Percentiles rank a stretch among this genome's conserved stretches.
phyloP scores from a whole-genome alignment of 1,139 yeast genomes.

The Scheffersomyces parashehatae region DNA sequence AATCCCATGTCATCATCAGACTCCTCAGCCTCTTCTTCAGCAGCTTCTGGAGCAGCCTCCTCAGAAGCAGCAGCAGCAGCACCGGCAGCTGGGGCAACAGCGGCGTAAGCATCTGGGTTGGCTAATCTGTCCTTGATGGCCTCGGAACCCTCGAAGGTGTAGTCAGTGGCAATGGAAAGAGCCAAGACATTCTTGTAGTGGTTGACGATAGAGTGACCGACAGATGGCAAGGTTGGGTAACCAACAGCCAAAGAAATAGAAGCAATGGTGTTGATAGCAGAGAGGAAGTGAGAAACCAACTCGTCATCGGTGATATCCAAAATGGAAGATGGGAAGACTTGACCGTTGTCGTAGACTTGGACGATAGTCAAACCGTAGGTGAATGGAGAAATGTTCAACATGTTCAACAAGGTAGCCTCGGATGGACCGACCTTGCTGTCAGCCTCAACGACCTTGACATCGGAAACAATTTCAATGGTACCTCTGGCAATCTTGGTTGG shows the following conservation, averaged over 20 bases:
- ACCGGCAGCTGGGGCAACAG: slow-evolving; percentile 95
- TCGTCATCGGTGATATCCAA: slow-evolving; percentile 98
- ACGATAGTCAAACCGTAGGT: slow-evolving; percentile 97
- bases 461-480: slow-evolving; percentile 98
- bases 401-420: slow-evolving; percentile 98
- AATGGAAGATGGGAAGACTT: slow-evolving; percentile 94
- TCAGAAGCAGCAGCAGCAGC: slow-evolving; percentile 84
- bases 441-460: slow-evolving; percentile 90
- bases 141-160: slow-evolving; percentile 99
- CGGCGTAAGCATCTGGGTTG: slow-evolving; percentile 90
- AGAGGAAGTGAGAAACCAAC: slow-evolving; percentile 86
- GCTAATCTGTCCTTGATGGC: slow-evolving; percentile 96
- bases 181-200: slow-evolving; percentile 99
- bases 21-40: slow-evolving; percentile 72
- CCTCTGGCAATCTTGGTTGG: slow-evolving; percentile 99
- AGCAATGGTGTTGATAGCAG: slow-evolving; percentile 93
- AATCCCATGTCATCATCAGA: slow-evolving; percentile 93
- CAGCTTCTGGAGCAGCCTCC: slow-evolving; percentile 60
- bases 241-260: slow-evolving; percentile 95
- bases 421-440: slow-evolving; percentile 96
- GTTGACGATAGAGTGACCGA: slow-evolving; percentile 98
- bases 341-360: slow-evolving; percentile 98
- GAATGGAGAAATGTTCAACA: slow-evolving; percentile 99
- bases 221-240: slow-evolving; percentile 99
- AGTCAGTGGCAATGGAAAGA: slow-evolving; percentile 96